Base-by-base conservation (phyloP, 164 flowering plant genomes). In the Magnolia officinalis region DNA sequence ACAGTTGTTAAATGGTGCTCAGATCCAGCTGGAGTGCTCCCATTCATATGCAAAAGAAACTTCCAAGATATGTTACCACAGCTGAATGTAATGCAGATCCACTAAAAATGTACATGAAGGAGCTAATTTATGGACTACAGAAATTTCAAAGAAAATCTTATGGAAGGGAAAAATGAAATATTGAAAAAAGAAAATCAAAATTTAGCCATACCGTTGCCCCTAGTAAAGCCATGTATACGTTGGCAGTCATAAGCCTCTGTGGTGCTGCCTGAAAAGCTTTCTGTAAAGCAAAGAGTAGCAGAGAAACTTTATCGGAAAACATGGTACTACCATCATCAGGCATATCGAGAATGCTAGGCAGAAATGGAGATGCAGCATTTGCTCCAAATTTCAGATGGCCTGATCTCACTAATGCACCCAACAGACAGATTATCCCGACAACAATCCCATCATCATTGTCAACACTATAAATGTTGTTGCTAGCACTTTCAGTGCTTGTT, bases 231-330 rank as follows among this genome's bases (percentile, higher is more conserved):
- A 89, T 88, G 81, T 91, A 94, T 0, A 88, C 91, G 72, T 86
- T 90, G 83, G 78, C 79, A 65, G 99, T 94, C 97, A 96, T 80
- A 31, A 96, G 96, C 84, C 97, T 88, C 76, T 88, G 89, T 37
- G 99, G 98, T 79, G 97, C 97, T 23, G 97, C 97, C 83, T 94
- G 98, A 75, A 96, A 92, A 81, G 93, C 98, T 84, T 88, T 96
- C 74, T 91, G 96, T 73, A 96, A 82, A 76, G 97, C 95, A 89
- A 90, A 96, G 75, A 90, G 91, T 31, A 94, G 83, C 75, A 96
- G 91, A 75, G 96, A 85, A 81, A 96, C 90, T 85, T 88, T 96
- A 84, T 94, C 99, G 75, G 91, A 91, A 85, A 92, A 91, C 99
- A 96, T 96, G 20, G 89, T 88, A 63, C 95, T 87, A 50, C 92